Percentiles rank a stretch among this genome's conserved stretches.
These are phyloP conservation scores for Aureobasidium subglaciale DNA, from an alignment of 2,329 filamentous ascomycete species.

Conservation along the genomic window DNA sequence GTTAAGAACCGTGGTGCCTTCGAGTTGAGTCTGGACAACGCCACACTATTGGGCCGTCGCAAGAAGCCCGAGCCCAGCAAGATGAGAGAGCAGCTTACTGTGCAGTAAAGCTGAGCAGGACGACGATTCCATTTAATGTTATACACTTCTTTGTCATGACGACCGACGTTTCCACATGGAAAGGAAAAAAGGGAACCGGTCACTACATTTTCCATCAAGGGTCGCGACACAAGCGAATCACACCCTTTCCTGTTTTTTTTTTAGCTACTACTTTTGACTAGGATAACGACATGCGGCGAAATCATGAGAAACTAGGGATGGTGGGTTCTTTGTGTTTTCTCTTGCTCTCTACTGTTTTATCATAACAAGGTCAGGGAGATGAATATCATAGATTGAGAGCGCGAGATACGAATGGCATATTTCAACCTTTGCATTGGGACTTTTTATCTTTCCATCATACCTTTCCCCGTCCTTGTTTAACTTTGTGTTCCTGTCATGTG, in stretches of 20 bases:
- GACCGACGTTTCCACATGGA: neutral
- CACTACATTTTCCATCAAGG: neutral
- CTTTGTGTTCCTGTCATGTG: no score
- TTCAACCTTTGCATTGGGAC: neutral
- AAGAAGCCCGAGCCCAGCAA: conserved; percentile 42
- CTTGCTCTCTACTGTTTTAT: neutral
- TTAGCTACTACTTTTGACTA: neutral
- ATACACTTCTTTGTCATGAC: neutral
- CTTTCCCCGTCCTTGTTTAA: no score
- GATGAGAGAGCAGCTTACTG: conserved; percentile 36
- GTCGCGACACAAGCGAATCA: neutral
- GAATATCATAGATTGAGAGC: conserved; percentile 5
- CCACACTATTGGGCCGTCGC: conserved; percentile 74
- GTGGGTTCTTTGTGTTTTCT: neutral
- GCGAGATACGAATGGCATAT: conserved; percentile 6
- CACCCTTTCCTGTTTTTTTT: neutral
- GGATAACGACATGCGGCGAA: conserved; percentile 11
- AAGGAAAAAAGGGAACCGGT: neutral
- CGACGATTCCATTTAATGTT: neutral
- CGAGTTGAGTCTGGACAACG: conserved; percentile 84
- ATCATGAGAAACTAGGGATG: neutral
- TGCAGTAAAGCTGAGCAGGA: conserved; percentile 16
- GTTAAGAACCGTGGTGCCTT: conserved; percentile 77
- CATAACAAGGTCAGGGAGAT: neutral
- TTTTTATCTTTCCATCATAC: no score